A percentile compares a stretch with the other conserved stretches of the same genome.
Conservation (phyloP, 306 rosid species). For the Ormosia semicastrata region DNA sequence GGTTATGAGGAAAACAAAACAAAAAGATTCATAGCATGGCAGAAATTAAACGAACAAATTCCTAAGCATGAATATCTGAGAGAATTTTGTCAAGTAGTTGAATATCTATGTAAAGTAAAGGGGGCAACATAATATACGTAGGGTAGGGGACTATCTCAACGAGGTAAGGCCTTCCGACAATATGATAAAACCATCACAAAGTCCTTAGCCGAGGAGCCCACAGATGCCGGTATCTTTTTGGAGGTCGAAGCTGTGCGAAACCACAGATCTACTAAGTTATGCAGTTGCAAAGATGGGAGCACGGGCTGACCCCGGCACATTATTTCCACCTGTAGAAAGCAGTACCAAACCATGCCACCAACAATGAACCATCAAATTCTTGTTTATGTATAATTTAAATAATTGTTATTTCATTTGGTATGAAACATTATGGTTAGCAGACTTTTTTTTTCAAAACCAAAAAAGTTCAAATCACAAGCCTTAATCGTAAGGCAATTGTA, state of each 20-base stretch:
- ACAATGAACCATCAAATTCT: constrained; percentile 1
- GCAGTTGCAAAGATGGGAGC: constrained; percentile 65
- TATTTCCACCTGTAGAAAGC: constrained; percentile 68
- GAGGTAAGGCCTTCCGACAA: constrained; percentile 53
- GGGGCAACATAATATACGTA: not conserved
- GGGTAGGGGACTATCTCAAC: constrained; percentile 18
- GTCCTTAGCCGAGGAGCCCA: constrained; percentile 95
- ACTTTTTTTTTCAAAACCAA: not conserved
- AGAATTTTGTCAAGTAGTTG: not conserved
- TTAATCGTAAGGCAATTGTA: not conserved
- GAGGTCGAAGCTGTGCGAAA: constrained; percentile 68
- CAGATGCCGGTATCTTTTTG: constrained; percentile 68
- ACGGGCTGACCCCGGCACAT: constrained; percentile 84
- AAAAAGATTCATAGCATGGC: constrained; percentile 6
- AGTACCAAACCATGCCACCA: constrained; percentile 12
- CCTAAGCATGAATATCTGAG: constrained; percentile 12
- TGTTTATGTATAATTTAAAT: not conserved
- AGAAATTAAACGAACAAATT: constrained; percentile 25
- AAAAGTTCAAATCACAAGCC: not conserved
- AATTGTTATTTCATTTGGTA: not conserved
- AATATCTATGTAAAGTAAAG: not conserved
- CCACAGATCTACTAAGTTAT: constrained; percentile 84
- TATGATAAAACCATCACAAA: constrained; percentile 93
- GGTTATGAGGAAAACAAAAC: constrained; percentile 7
- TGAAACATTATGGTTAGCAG: not conserved